Percentiles rank a stretch among this genome's conserved stretches.
Evolutionary conservation across 148 eudicot species (phyloP).

Genomic region (Simmondsia chinensis): DNA sequence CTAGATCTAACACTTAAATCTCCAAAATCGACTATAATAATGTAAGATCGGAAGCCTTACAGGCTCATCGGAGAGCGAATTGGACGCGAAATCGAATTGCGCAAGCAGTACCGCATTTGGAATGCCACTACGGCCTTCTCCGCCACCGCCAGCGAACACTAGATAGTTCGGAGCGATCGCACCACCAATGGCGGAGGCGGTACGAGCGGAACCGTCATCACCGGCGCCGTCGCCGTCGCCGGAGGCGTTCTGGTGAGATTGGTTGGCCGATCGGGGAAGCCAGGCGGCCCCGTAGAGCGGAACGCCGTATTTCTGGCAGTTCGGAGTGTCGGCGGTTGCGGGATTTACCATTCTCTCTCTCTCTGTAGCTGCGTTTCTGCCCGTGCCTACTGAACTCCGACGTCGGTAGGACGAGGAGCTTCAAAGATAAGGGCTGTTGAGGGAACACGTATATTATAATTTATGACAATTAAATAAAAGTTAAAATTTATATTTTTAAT

Average conservation of each 20-base stretch:
- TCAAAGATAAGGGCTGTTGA: too few species aligned
- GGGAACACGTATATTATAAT: too few species aligned
- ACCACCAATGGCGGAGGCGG: constrained; percentile 2
- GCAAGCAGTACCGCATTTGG: constrained; percentile 62
- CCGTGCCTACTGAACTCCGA: too few species aligned
- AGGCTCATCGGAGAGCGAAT: constrained; percentile 57
- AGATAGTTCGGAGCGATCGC: constrained; percentile 14
- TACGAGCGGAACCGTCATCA: too few species aligned
- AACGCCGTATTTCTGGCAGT: constrained; percentile 60
- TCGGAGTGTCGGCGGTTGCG: constrained; percentile 7
- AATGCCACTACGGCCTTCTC: constrained; percentile 77
- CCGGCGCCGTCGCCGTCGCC: constrained; percentile 9
- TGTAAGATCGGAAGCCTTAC: constrained; percentile 19
- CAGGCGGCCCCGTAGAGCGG: constrained; percentile 81
- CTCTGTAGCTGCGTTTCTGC: too few species aligned
- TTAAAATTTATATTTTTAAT: too few species aligned
- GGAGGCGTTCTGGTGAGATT: constrained; percentile 19
- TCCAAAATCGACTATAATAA: neutral
- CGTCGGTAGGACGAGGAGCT: too few species aligned
- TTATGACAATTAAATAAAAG: too few species aligned
- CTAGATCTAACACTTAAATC: too few species aligned
- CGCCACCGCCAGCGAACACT: constrained; percentile 78
- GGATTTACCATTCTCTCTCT: too few species aligned
- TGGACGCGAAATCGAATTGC: constrained; percentile 36
- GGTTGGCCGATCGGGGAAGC: constrained; percentile 35